Evolutionary conservation across 768 basidiomycete genomes (phyloP), one percentile per base, ranked within the genome.

Genomic region (Lentinula lateritia): DNA sequence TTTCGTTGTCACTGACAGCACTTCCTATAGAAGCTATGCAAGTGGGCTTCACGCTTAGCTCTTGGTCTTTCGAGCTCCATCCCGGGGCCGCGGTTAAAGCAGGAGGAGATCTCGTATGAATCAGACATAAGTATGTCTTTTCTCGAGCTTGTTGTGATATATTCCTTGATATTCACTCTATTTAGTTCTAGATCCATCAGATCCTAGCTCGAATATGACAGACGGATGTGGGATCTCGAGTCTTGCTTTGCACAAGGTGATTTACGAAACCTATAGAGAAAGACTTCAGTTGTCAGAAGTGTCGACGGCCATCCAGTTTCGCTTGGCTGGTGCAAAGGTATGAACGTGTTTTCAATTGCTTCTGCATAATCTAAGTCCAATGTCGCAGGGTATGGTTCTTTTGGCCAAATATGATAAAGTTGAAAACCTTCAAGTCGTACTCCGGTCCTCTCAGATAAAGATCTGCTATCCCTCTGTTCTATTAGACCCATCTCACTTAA

Each of bases 31-130:
- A 75, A 78, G 10, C 80, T 88, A 72, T 75, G 82, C 1, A 89
- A 90, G 70, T 89, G 83, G 81, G 75, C 80, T 12, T 78, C 87
- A n/a, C 78, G 87, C 0, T 84, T 83, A 63, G 78, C 81, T 0
- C 76, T 90, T 8, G 85, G 83, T 0, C 68, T 88, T 6, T 89
- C 88, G 0, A 88, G 80, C 54, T 88, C 88, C 1, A 74, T 83
- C 4, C 87, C 87, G 6, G 87, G 84, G 0, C 70, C 82, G 3
- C 64, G 72, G 6, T 61, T 89, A 3, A 62, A 71, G 0, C 61
- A 67, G 1, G 60, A 67, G 2, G 67, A 82, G 28, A 78, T 87
- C 6, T 58, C 63, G 0, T 63, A 71, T 8, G 74, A 77, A 16
- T 69, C 72, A 6, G 87, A 90, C 52, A 78, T 83, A 39, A 65